Conservation (phyloP, 768 basidiomycete species). For the Lyophyllum decastes region DNA sequence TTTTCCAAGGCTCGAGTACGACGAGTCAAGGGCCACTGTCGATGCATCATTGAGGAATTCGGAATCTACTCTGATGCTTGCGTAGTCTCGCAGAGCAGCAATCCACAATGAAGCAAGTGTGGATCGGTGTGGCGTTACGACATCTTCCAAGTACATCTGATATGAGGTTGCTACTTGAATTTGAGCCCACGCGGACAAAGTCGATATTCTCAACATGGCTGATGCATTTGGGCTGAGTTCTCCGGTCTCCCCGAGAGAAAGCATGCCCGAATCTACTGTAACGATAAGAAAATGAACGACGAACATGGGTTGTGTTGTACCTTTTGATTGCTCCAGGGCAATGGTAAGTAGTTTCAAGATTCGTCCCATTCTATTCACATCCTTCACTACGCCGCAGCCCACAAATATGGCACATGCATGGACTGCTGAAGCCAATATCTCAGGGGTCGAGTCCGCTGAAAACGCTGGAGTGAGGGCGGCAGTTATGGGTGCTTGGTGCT, state of each 20-base stretch:
- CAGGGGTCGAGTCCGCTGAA: slow-evolving; percentile 92
- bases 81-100: slow-evolving; percentile 87
- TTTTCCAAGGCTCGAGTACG: slow-evolving; percentile 85
- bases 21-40: slow-evolving; percentile 74
- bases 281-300: not conserved
- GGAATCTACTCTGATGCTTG: slow-evolving; percentile 85
- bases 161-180: slow-evolving; percentile 75
- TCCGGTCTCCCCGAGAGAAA: slow-evolving; percentile 83
- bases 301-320: slow-evolving; percentile 37
- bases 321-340: slow-evolving; percentile 88
- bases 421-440: slow-evolving; percentile 90
- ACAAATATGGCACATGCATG: slow-evolving; percentile 95
- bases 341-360: slow-evolving; percentile 87
- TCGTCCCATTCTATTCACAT: slow-evolving; percentile 88
- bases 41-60: slow-evolving; percentile 80
- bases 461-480: slow-evolving; percentile 97
- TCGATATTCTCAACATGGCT: slow-evolving; percentile 91
- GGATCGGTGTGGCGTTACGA: slow-evolving; percentile 78
- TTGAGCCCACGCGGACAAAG: slow-evolving; percentile 94
- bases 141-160: slow-evolving; percentile 76
- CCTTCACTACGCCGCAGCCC: slow-evolving; percentile 92
- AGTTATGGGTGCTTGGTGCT: slow-evolving; percentile 97
- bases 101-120: slow-evolving; percentile 86
- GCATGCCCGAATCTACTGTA: slow-evolving; percentile 71
- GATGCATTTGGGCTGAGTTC: slow-evolving; percentile 93